A percentile compares a stretch with the other conserved stretches of the same genome.
These are phyloP conservation scores for Luzula sylvatica DNA, from an alignment of 176 grass and related monocot genomes.

Conservation along the genomic window DNA sequence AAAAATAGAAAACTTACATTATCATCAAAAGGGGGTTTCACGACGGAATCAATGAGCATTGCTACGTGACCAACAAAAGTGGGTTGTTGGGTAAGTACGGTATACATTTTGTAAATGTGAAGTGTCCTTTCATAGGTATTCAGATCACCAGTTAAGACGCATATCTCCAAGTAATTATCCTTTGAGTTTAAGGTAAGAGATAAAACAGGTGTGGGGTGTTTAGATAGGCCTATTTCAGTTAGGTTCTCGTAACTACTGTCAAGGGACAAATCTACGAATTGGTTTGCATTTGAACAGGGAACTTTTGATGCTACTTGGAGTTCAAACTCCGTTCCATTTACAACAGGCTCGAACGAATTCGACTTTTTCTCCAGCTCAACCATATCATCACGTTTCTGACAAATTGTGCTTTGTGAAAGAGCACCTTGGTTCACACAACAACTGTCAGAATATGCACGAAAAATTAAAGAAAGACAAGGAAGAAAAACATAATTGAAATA, in stretches of 20 bases:
- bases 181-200: conserved; percentile 51
- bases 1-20: conserved; percentile 37
- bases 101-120: conserved; percentile 47
- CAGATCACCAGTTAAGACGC: conserved; percentile 53
- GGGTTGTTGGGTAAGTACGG: conserved; percentile 54
- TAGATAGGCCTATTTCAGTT: conserved; percentile 45
- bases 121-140: conserved; percentile 44
- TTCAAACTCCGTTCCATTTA: no score
- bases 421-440: no score
- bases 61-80: conserved; percentile 61
- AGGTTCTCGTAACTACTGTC: conserved; percentile 26
- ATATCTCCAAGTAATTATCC: conserved; percentile 35
- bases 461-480: no score
- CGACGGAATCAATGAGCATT: conserved; percentile 51
- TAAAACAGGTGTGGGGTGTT: conserved; percentile 57
- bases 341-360: no score
- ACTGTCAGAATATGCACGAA: no score
- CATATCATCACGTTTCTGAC: no score
- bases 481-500: no score
- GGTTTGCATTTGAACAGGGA: no score
- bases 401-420: no score
- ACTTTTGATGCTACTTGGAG: no score
- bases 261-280: conserved; percentile 17
- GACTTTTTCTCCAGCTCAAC: no score
- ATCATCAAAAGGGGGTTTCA: conserved; percentile 39